Conservation (phyloP, 345 rosid species). For the Barbarea vulgaris region DNA sequence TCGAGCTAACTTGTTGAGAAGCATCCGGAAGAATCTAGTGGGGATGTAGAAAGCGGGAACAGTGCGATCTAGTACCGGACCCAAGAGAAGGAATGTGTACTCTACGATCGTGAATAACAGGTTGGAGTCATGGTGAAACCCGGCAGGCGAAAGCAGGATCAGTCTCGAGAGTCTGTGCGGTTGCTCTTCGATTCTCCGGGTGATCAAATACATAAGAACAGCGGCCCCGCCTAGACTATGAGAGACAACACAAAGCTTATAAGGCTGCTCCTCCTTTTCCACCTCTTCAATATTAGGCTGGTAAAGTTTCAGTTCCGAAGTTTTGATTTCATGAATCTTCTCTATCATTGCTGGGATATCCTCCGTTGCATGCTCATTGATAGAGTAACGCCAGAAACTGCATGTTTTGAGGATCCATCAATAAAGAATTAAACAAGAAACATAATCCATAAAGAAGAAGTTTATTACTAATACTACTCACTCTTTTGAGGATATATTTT, state of each 20-base stretch:
- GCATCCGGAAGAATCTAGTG: constrained; percentile 89
- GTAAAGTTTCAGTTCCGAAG: constrained; percentile 66
- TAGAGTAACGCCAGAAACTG: constrained; percentile 90
- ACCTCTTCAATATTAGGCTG: constrained; percentile 64
- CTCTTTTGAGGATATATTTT: constrained; percentile 76
- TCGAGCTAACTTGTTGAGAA: constrained; percentile 87
- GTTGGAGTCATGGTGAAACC: constrained; percentile 80
- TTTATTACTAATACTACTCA: constrained; percentile 43
- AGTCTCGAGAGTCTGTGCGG: constrained; percentile 82
- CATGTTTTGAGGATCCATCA: constrained; percentile 29
- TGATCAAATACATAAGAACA: constrained; percentile 72
- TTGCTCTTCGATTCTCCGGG: constrained; percentile 63
- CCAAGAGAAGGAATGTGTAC: constrained; percentile 49
- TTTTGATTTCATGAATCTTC: constrained; percentile 90
- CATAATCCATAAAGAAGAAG: constrained; percentile 6
- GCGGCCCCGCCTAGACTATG: constrained; percentile 98
- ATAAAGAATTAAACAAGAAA: not conserved
- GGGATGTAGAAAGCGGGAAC: constrained; percentile 92
- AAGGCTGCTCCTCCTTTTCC: constrained; percentile 59
- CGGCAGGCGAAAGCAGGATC: constrained; percentile 86
- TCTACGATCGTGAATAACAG: constrained; percentile 56
- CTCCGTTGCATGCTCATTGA: constrained; percentile 88
- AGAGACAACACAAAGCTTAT: constrained; percentile 79
- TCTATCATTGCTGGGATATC: constrained; percentile 90
- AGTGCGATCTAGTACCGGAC: constrained; percentile 53